Base-by-base conservation (phyloP, 2,329 filamentous ascomycete species). In the Pseudofabraea citricarpa region DNA sequence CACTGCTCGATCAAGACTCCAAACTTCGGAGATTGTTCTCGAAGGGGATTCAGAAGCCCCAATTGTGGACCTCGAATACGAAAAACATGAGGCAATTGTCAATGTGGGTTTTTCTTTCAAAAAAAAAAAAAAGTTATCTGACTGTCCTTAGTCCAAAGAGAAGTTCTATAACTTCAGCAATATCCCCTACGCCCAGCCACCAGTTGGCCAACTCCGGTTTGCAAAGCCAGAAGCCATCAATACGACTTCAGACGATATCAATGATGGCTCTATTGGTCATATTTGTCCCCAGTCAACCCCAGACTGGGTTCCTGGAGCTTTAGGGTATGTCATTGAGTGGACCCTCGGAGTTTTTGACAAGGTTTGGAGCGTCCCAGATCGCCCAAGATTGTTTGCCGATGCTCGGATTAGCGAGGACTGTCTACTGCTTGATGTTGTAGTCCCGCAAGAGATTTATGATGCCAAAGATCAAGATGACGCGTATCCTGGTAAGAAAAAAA, bases 401-500 rank as follows among this genome's bases (percentile, higher is more conserved):
- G 13, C 15, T 1, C 51, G 47, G 5, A 45, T 49, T 13, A 39
- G 4, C 41, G 70, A 73, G 49, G 70, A 73, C 44, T 74, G 71
- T 46, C 55, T 68, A 9, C 72, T 70, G 47, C 50, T 74, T 10
- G 71, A 72, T 47, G 63, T 74, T 3, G 60, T 64, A 38, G 64
- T 66, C 4, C 69, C 71, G 4, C 56, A 65, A 39, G 45, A 54
- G 8, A 55, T 70, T 8, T 55, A 64, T 27, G 27, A 33, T 8
- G 20, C 37, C 9, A 15, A 15, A 15, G 19, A 7, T 6, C 12
- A 24, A 3, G 2, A 37, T 21, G 35, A 19, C 21, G 12, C 20
- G 15, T 18, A 18, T 13, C n/a, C n/a, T 18, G 22, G 36, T 38
- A 21, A 15, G 20, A 6, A 19, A 40, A 16, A 44, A 45, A 54